Percentiles rank a stretch among this genome's conserved stretches.
Evolutionary conservation across 306 rosid species (phyloP).

Genomic region (Rubus idaeus): DNA sequence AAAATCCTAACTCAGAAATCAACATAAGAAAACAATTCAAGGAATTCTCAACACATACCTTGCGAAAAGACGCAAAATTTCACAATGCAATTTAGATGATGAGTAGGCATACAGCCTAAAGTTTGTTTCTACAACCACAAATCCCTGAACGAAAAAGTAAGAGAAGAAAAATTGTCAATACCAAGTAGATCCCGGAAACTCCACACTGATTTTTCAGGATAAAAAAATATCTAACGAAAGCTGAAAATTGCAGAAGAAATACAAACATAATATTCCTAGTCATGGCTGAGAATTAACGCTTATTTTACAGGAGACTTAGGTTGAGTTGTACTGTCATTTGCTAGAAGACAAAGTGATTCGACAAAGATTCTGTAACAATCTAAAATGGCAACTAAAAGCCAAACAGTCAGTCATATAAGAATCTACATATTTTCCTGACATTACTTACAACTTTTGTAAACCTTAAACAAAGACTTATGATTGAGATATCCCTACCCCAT

Average conservation of each 20-base stretch:
- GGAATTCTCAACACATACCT: constrained; percentile 39
- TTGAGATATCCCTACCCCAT: neutral
- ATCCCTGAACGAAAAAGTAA: constrained; percentile 53
- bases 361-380: neutral
- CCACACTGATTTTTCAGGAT: neutral
- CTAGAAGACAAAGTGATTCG: neutral
- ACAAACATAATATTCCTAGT: neutral
- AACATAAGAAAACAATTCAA: neutral
- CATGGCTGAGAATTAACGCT: neutral
- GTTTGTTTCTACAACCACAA: constrained; percentile 92
- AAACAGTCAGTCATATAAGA: neutral
- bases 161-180: neutral
- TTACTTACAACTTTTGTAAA: neutral
- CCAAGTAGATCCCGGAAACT: neutral
- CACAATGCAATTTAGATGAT: constrained; percentile 83
- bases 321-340: no score
- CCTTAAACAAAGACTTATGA: neutral
- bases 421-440: neutral
- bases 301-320: neutral
- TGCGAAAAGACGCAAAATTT: constrained; percentile 87
- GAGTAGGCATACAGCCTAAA: constrained; percentile 93
- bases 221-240: constrained; percentile 14
- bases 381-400: neutral
- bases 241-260: neutral
- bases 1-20: neutral